phyloP scores from a whole-genome alignment of 2,329 filamentous ascomycete genomes.

The Cryoendolithus antarcticus region DNA sequence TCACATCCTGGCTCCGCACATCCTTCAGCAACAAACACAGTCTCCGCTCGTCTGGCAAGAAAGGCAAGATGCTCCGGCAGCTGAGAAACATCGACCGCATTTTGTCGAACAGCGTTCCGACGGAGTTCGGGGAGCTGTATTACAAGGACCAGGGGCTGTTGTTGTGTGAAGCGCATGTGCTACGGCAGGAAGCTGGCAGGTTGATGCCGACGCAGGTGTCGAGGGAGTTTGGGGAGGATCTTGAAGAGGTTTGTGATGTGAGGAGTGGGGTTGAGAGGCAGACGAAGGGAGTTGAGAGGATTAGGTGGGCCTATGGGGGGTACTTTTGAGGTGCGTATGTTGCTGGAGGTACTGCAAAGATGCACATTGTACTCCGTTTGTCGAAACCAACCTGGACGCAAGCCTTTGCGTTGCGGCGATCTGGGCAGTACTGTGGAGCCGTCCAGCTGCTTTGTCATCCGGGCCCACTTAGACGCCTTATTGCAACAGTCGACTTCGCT shows the following conservation, averaged over 20 bases:
- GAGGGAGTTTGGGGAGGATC: slow-evolving; percentile 77
- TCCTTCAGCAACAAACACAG: slow-evolving; percentile 61
- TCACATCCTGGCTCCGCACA: slow-evolving; percentile 57
- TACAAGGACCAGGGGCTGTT: slow-evolving; percentile 90
- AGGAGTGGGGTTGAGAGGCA: slow-evolving; percentile 65
- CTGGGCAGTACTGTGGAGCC: no score
- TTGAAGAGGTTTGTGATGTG: slow-evolving; percentile 74
- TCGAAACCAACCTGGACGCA: no score
- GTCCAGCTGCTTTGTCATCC: no score
- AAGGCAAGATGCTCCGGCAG: slow-evolving; percentile 61
- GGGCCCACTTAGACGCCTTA: no score
- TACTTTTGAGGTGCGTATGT: slow-evolving; percentile 38
- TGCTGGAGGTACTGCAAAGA: no score
- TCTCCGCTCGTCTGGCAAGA: slow-evolving; percentile 49
- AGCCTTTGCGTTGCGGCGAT: no score
- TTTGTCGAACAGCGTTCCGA: slow-evolving; percentile 39
- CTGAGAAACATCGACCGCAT: slow-evolving; percentile 77
- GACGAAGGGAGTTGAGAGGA: slow-evolving; percentile 64
- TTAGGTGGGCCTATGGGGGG: slow-evolving; percentile 79
- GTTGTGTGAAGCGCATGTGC: slow-evolving; percentile 75
- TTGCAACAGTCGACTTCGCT: no score
- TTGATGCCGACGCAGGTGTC: slow-evolving; percentile 64
- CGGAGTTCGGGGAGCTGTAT: slow-evolving; percentile 61
- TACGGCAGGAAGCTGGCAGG: slow-evolving; percentile 55
- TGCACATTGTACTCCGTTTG: no score